phyloP scores from a whole-genome alignment of 345 rosid genomes.

The Citrus inodora region DNA sequence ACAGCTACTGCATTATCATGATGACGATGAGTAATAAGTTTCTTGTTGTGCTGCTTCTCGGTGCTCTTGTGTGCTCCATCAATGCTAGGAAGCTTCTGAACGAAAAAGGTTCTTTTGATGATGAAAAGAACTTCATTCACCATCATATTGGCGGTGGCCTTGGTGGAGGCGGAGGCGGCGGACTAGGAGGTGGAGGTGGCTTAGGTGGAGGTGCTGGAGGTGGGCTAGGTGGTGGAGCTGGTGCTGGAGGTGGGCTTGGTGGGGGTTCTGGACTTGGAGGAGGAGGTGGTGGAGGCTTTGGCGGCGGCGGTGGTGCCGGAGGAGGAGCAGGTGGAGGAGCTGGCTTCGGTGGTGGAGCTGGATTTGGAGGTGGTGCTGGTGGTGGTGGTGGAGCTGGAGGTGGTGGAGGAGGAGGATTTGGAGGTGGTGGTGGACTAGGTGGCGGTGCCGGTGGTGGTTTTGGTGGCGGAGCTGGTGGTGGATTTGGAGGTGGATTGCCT shows the following conservation, averaged over 20 bases:
- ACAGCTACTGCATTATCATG: background rate
- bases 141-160: constrained; percentile 26
- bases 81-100: constrained; percentile 34
- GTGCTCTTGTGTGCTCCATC: constrained; percentile 26
- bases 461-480: constrained; percentile 27
- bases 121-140: constrained; percentile 35
- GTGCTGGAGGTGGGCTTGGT: constrained; percentile 29
- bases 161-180: constrained; percentile 31
- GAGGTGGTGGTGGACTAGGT: constrained; percentile 27
- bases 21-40: constrained; percentile 20
- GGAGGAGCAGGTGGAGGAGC: constrained; percentile 17
- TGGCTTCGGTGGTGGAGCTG: constrained; percentile 28
- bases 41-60: constrained; percentile 35
- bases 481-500: constrained; percentile 33
- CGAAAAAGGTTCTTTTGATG: constrained; percentile 30
- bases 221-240: constrained; percentile 32
- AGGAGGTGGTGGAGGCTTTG: constrained; percentile 16
- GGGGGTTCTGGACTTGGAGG: constrained; percentile 18
- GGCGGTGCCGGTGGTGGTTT: constrained; percentile 21
- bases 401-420: constrained; percentile 28
- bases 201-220: constrained; percentile 34
- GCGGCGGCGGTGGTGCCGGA: constrained; percentile 20
- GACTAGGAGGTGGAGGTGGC: constrained; percentile 32
- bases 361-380: constrained; percentile 26
- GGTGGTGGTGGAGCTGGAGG: constrained; percentile 33